Conservation (phyloP, 2,329 filamentous ascomycete genomes). For the Teratosphaeria nubilosa region DNA sequence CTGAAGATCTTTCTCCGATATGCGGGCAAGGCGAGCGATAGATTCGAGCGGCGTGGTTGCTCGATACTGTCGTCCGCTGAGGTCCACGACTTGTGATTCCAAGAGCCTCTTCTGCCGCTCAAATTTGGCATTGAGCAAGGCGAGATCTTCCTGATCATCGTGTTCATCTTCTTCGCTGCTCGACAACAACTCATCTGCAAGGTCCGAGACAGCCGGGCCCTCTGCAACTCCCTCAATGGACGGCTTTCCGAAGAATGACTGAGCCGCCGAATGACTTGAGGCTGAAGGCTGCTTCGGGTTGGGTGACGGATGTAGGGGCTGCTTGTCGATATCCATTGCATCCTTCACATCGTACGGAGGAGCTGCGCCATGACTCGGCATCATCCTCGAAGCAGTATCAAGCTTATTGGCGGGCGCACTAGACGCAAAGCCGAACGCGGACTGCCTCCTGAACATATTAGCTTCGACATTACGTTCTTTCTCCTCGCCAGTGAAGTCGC, state of each 20-base stretch:
- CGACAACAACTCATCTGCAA: conserved; percentile 16
- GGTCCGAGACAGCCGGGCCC: conserved; percentile 11
- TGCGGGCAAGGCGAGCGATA: conserved; percentile 31
- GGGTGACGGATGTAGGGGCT: conserved; percentile 6
- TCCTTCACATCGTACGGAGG: not conserved
- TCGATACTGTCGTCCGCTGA: conserved; percentile 32
- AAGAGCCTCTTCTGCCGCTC: conserved; percentile 35
- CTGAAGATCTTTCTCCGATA: conserved; percentile 25
- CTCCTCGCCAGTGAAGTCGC: conserved; percentile 35
- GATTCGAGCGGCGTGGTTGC: conserved; percentile 35
- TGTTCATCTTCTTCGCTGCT: conserved; percentile 39
- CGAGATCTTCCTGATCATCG: conserved; percentile 39
- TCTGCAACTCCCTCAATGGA: conserved; percentile 9
- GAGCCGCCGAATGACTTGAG: conserved; percentile 17
- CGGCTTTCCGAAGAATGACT: conserved; percentile 24
- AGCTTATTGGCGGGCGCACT: not conserved
- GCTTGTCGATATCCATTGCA: not conserved
- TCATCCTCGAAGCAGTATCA: not conserved
- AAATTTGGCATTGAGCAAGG: conserved; percentile 37
- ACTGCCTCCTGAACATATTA: not conserved
- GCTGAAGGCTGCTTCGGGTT: conserved; percentile 2
- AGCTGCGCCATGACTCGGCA: not conserved
- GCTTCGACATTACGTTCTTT: conserved; percentile 13
- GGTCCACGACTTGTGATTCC: conserved; percentile 33
- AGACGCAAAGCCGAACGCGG: not conserved